Evolutionary conservation across 768 basidiomycete genomes (phyloP), one percentile per base, ranked within the genome.

Genomic region (Tulasnella calospora): DNA sequence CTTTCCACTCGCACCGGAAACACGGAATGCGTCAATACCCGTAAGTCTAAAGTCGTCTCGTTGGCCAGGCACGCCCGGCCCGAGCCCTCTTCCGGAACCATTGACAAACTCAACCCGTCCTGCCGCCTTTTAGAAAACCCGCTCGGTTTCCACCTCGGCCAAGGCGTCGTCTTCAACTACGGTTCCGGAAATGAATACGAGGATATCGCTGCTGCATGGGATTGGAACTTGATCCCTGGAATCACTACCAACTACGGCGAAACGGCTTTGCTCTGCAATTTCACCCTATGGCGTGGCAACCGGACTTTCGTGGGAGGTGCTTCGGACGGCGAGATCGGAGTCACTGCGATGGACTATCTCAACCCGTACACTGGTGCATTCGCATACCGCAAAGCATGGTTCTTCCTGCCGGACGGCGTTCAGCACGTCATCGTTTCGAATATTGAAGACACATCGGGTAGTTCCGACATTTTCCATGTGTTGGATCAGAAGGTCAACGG

Each of bases 181-280:
- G 81, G 90, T 33, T 84, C 84, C 72, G 92, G 92, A 19, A 85
- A 89, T 80, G 92, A 93, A 82, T 93, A 92, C 82, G 90, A 91
- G 81, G 91, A 92, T 81, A 92, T 92, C 44, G 84, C 89, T 4
- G 92, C 89, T 3, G 86, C 89, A 2, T 92, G 91, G 92, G 91
- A 93, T 83, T 93, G 92, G 92, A 89, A 92, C 80, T 86, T 92
- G 9, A 89, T 93, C 69, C 92, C 92, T 9, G 92, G 92, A 0
- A 92, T 86, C 44, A 93, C 92, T 1, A 86, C 88, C 47, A 90
- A 92, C 82, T 91, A 92, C 81, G 85, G 83, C 10, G 88, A 85
- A 4, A 92, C 91, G 0, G 82, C 85, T 0, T 85, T 93, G 23
- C 82, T 81, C 51, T 92, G 91, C 80, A 83, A 80, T 35, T 83